Base-by-base conservation (phyloP, 1,284 basidiomycete genomes). In the Microbotryum intermedium region DNA sequence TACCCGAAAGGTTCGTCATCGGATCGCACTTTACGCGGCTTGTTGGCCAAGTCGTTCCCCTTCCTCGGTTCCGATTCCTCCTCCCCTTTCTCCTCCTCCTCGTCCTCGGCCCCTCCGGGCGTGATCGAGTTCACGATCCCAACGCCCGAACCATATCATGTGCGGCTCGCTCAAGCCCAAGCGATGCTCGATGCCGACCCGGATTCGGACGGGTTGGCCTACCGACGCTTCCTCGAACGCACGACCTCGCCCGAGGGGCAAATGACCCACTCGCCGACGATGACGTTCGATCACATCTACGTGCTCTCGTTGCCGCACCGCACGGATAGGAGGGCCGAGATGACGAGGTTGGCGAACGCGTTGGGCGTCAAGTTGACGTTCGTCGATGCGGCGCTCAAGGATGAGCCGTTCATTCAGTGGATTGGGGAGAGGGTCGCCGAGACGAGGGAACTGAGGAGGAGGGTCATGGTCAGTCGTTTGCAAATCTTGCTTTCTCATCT, bases 281-380 rank as follows among this genome's bases (percentile, higher is more conserved):
- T 73, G 51, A 67, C 68, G 3, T 73, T 73, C 58, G 58, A 62
- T 49, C 66, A 68, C 55, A 72, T 73, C 53, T 72, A 73, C 52
- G 70, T 72, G 52, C 64, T 73, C 45, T 70, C 68, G 18, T 52
- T 73, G 6, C 67, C 71, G 8, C 55, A 61, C 6, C 56, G 72
- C 11, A 50, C 30, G 13, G 71, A 72, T 54, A 53, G 72, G n/a
- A 56, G 72, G 13, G 50, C 53, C 16, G 61, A 67, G 42, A 73
- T 73, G 71, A 49, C 10, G 9, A 57, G 67, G 49, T 65, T 73
- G 8, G 67, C 71, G 5, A 43, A 46, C 18, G 71, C 72, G 20
- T 63, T 70, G n/a, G 71, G 68, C 3, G 30, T 72, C 28, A 30
- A 60, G 48, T 50, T 73, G 29, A 71, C 70, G 2, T 73, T 72